phyloP scores from a whole-genome alignment of 176 grass and related monocot species.

The Tillandsia fasciculata region DNA sequence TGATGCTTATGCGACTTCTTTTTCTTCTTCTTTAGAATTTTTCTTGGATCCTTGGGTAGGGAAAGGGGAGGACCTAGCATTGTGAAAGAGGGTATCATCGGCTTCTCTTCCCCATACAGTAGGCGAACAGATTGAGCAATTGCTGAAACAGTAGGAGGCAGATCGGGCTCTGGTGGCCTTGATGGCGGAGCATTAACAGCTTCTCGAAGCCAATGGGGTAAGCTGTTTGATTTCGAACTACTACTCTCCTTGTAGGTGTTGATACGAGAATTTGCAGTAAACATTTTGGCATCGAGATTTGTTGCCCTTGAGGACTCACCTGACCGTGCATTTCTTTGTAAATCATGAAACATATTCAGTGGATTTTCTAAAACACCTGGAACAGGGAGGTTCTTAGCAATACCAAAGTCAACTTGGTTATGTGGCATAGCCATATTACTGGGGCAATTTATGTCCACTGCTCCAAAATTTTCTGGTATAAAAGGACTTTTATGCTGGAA shows the following conservation, averaged over 20 bases:
- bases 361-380: conserved; percentile 42
- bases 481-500: conserved; percentile 48
- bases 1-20: conserved; percentile 28
- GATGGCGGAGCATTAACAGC: conserved; percentile 52
- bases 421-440: conserved; percentile 30
- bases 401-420: conserved; percentile 37
- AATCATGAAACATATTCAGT: conserved; percentile 34
- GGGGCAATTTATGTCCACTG: conserved; percentile 37
- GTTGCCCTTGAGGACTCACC: conserved; percentile 36
- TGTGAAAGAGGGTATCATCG: conserved; percentile 63
- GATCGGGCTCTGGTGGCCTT: conserved; percentile 35
- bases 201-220: conserved; percentile 97
- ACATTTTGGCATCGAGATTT: conserved; percentile 25
- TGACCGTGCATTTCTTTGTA: conserved; percentile 33
- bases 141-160: conserved; percentile 62
- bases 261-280: conserved; percentile 23
- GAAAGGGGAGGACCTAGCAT: conserved; percentile 48
- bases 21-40: conserved; percentile 60
- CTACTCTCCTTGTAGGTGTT: conserved; percentile 28
- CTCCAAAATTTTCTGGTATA: conserved; percentile 33
- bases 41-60: conserved; percentile 65
- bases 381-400: conserved; percentile 28
- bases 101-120: conserved; percentile 75
- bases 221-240: conserved; percentile 68
- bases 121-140: conserved; percentile 70